These are phyloP conservation scores for Tetracentron sinense DNA, from an alignment of 164 flowering plant genomes.

Conservation along the genomic window DNA sequence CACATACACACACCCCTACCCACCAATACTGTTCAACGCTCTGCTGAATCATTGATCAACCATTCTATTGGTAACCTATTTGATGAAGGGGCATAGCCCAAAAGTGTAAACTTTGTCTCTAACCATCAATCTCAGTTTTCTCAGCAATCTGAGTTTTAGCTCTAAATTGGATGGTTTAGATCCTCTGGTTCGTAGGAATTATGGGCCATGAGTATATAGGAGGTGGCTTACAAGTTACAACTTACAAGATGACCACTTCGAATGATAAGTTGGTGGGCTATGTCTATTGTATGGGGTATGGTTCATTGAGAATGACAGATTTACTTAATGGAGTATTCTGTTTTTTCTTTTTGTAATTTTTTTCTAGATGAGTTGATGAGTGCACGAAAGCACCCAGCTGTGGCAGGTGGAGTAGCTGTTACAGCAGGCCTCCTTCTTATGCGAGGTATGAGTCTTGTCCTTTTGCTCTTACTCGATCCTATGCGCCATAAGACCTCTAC, in stretches of 20 bases:
- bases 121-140: not conserved
- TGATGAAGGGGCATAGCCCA: not conserved
- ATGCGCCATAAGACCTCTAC: not conserved
- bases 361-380: constrained; percentile 50
- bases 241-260: not conserved
- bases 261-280: not conserved
- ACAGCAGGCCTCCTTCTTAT: constrained; percentile 54
- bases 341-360: not conserved
- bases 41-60: not conserved
- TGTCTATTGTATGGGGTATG: not conserved
- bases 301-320: not conserved
- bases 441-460: constrained; percentile 42
- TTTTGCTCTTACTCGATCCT: not conserved
- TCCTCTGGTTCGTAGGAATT: not conserved
- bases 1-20: not conserved
- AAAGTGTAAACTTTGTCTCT: not conserved
- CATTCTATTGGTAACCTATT: not conserved
- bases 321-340: not conserved
- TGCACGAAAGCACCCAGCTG: constrained; percentile 64
- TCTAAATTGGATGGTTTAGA: not conserved
- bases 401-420: constrained; percentile 52
- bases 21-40: not conserved
- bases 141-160: not conserved
- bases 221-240: not conserved
- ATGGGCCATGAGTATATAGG: not conserved